These are phyloP conservation scores for Schwanniomyces yamadae DNA, from an alignment of 805 yeast species.

Conservation along the genomic window DNA sequence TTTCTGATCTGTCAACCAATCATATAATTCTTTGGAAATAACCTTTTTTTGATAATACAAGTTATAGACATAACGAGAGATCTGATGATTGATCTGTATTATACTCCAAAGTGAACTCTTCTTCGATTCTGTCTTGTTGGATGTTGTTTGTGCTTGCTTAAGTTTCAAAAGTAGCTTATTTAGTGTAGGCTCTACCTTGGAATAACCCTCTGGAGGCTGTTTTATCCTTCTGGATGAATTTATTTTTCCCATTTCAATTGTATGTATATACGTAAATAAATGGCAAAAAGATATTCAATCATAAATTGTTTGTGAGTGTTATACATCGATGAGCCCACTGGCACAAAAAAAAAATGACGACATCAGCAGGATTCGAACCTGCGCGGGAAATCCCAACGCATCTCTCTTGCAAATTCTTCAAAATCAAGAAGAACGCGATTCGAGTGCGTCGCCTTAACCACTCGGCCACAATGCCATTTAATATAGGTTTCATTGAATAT, in stretches of 20 bases:
- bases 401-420: conserved; percentile 7
- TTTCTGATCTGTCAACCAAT: conserved; percentile 67
- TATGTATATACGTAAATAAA: neutral
- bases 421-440: conserved; percentile 4
- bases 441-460: conserved; percentile 20
- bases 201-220: conserved; percentile 73
- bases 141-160: conserved; percentile 43
- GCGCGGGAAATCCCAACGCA: conserved; percentile 44
- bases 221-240: conserved; percentile 40
- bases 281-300: neutral
- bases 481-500: too few relatives aligned
- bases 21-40: conserved; percentile 66
- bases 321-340: conserved; percentile 1
- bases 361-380: conserved; percentile 63
- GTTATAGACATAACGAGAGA: conserved; percentile 72
- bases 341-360: conserved; percentile 30
- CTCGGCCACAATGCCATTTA: conserved; percentile 16
- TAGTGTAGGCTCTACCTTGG: conserved; percentile 64
- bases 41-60: conserved; percentile 68
- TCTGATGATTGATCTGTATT: conserved; percentile 66
- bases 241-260: conserved; percentile 44
- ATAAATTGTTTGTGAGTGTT: neutral
- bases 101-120: conserved; percentile 69
- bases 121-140: conserved; percentile 45
- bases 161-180: conserved; percentile 56